Evolutionary conservation across 495 filamentous ascomycete species (phyloP).

Genomic region (Rostrohypoxylon terebratum): DNA sequence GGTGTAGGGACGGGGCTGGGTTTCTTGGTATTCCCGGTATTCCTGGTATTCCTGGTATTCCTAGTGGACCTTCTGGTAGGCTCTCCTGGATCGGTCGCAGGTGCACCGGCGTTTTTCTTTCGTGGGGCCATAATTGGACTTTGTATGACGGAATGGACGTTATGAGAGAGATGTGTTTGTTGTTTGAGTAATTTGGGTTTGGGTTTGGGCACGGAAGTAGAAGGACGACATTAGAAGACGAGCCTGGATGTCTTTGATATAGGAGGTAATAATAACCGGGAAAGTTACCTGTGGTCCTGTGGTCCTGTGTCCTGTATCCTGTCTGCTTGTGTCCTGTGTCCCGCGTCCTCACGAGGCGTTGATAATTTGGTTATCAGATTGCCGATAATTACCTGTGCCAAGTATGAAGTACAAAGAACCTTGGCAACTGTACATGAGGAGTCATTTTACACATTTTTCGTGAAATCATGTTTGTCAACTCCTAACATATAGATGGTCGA

Average conservation of each 20-base stretch:
- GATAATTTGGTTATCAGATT: neutral
- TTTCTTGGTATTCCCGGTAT: slow-evolving; percentile 12
- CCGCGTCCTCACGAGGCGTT: neutral
- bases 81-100: slow-evolving; percentile 1
- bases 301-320: no score
- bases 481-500: neutral
- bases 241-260: no score
- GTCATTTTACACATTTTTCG: neutral
- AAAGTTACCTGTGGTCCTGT: neutral
- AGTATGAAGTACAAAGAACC: neutral
- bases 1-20: neutral
- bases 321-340: neutral
- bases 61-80: slow-evolving; percentile 27
- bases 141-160: neutral
- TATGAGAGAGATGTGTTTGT: neutral
- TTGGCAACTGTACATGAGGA: neutral
- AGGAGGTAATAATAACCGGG: neutral
- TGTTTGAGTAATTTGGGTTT: neutral
- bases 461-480: neutral
- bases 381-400: neutral
- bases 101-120: slow-evolving; percentile 22
- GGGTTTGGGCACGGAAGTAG: neutral
- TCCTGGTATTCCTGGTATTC: slow-evolving; percentile 11
- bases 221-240: neutral
- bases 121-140: slow-evolving; percentile 30